Conservation (phyloP, 176 grass and related monocot species). For the Triticum dicoccoides region DNA sequence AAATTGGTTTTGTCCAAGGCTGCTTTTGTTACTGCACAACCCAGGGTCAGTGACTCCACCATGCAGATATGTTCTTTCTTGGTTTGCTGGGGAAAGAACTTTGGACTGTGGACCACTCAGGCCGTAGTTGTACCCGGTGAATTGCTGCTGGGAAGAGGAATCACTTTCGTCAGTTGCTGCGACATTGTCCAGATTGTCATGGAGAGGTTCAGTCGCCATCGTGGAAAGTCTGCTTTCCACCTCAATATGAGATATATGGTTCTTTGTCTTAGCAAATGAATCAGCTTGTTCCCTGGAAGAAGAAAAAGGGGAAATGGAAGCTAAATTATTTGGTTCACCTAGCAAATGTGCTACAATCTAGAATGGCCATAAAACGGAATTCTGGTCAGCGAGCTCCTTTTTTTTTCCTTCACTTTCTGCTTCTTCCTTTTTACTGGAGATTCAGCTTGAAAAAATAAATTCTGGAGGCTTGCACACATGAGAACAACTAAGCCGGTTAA, state of each 20-base stretch:
- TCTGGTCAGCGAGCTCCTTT: background rate
- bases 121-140: too few relatives aligned
- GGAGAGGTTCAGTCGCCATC: conserved; percentile 15
- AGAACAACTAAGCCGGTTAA: too few relatives aligned
- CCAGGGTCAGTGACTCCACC: too few relatives aligned
- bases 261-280: background rate
- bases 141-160: too few relatives aligned
- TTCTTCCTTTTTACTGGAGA: too few relatives aligned
- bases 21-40: background rate
- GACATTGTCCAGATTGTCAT: background rate
- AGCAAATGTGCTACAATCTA: background rate
- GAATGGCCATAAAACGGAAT: background rate
- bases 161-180: background rate
- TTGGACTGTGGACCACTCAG: too few relatives aligned
- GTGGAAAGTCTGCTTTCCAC: background rate
- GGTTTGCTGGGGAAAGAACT: too few relatives aligned
- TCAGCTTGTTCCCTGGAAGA: background rate
- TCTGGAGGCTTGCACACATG: background rate
- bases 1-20: background rate
- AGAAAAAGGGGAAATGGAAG: background rate
- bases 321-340: background rate
- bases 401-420: too few relatives aligned
- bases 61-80: too few relatives aligned
- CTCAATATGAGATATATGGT: background rate
- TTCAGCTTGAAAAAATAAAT: background rate